Evolutionary conservation across 179 eudicot species (phyloP), one percentile per base, ranked within the genome.

Genomic region (Gypsophila paniculata): DNA sequence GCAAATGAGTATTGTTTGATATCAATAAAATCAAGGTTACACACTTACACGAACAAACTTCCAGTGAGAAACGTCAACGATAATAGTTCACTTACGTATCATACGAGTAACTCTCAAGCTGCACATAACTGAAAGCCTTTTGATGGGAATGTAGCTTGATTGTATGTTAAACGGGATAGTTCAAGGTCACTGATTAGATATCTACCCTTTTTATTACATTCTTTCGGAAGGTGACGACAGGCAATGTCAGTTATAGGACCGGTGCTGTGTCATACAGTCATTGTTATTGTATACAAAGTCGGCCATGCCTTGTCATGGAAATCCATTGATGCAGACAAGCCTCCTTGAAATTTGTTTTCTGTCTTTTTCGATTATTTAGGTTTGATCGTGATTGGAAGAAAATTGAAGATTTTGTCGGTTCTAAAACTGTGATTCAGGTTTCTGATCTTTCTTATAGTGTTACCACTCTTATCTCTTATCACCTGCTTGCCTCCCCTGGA

Each of bases 341-440:
- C 8, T 15, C 48, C 6, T 63, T 68, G 29, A 63, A 64, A n/a
- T 65, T 49, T 23, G 18, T 25, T 60, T 18, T 67, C 73, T 64
- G 22, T n/a, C 70, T 17, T 72, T 19, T 58, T 70, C 72, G 66
- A 48, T 74, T 73, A 51, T 76, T 79, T 84, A 93, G 98, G 84
- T 93, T 93, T 82, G 98, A 93, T 72, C 95, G 98, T 73, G 98
- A 93, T 73, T 93, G 98, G 98, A 93, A 93, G 85, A 93, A 93
- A 80, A 92, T 93, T 74, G 98, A 93, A 91, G 98, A 88, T 62
- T 93, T 93, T 79, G 87, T 93, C 61, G 96, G 95, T 79, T 93
- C 98, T 64, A 93, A 93, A 85, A 84, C 98, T 58, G 98, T 92
- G 61, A 92, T 93, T 80, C 98, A 93, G 98, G 98, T 93, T 77